Percentiles rank a stretch among this genome's conserved stretches.
phyloP scores from a whole-genome alignment of 805 yeast species.

The Komagataella kurtzmanii region DNA sequence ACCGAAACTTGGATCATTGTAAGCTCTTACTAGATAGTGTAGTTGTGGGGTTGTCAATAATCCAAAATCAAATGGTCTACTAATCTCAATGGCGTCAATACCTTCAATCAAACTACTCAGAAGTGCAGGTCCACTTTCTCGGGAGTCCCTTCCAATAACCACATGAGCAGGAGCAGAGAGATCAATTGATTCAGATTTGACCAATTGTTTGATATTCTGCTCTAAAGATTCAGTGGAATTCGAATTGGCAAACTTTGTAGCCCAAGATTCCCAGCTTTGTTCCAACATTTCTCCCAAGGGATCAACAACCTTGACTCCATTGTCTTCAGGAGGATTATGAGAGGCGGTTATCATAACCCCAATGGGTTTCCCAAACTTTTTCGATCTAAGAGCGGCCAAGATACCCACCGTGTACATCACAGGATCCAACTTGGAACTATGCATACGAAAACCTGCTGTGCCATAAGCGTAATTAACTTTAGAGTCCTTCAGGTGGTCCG shows the following conservation, averaged over 20 bases:
- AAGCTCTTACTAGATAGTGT: conserved; percentile 69
- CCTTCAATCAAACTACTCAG: conserved; percentile 49
- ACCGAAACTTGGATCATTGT: conserved; percentile 56
- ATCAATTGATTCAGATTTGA: conserved; percentile 30
- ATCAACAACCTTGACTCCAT: conserved; percentile 89
- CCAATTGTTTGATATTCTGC: conserved; percentile 22
- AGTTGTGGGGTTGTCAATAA: conserved; percentile 87
- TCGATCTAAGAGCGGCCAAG: conserved; percentile 74
- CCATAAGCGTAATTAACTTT: conserved; percentile 37
- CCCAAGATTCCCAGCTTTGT: conserved; percentile 70
- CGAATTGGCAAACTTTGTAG: conserved; percentile 72
- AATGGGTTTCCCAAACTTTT: conserved; percentile 53
- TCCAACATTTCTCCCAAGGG: conserved; percentile 87
- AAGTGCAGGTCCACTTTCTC: conserved; percentile 69
- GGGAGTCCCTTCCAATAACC: conserved; percentile 75
- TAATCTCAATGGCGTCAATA: conserved; percentile 31
- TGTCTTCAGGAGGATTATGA: conserved; percentile 85
- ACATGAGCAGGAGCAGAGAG: conserved; percentile 26
- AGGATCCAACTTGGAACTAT: conserved; percentile 57
- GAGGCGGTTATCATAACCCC: conserved; percentile 98
- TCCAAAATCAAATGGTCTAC: conserved; percentile 40
- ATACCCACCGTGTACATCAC: conserved; percentile 78
- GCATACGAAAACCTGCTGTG: conserved; percentile 93
- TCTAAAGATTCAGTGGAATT: conserved; percentile 29
- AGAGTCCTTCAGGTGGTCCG: background rate